Conservation (phyloP, 305 asterid species). For the Salvia sclarea region DNA sequence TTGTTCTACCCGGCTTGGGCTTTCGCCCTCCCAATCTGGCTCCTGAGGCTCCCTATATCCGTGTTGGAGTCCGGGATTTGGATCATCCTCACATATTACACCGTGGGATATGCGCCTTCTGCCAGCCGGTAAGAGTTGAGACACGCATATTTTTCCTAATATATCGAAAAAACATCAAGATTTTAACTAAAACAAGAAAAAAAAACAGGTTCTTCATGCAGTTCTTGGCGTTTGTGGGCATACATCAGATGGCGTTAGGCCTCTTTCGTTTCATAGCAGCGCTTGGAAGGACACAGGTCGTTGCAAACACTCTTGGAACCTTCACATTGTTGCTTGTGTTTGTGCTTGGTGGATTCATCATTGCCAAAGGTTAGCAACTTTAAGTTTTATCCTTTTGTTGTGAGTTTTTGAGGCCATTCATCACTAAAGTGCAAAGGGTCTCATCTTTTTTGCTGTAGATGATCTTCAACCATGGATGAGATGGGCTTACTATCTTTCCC, state of each 20-base stretch:
- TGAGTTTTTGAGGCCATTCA: slow-evolving; percentile 1
- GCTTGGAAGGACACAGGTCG: slow-evolving; percentile 49
- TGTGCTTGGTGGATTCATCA: slow-evolving; percentile 50
- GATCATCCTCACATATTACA: slow-evolving; percentile 49
- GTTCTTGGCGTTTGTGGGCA: slow-evolving; percentile 47
- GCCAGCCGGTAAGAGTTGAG: slow-evolving; percentile 40
- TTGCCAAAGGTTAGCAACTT: slow-evolving; percentile 41
- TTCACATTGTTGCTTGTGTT: slow-evolving; percentile 46
- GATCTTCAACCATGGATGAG: slow-evolving; percentile 55
- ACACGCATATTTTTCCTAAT: neutral
- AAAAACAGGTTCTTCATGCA: slow-evolving; percentile 46
- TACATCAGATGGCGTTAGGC: slow-evolving; percentile 56
- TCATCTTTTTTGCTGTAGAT: slow-evolving; percentile 34
- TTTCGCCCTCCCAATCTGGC: slow-evolving; percentile 52
- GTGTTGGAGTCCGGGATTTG: slow-evolving; percentile 47
- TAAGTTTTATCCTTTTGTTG: neutral
- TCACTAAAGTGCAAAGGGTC: neutral
- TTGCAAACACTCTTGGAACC: slow-evolving; percentile 49
- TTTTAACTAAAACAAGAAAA: neutral
- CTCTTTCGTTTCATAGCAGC: slow-evolving; percentile 52
- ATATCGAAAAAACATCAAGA: neutral
- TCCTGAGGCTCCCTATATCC: slow-evolving; percentile 47
- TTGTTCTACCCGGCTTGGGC: slow-evolving; percentile 58
- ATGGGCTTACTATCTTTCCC: slow-evolving; percentile 61
- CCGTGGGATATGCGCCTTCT: slow-evolving; percentile 55